Evolutionary conservation across 2,329 filamentous ascomycete genomes (phyloP), one percentile per base, ranked within the genome.

Genomic region (Diplodia mutila): DNA sequence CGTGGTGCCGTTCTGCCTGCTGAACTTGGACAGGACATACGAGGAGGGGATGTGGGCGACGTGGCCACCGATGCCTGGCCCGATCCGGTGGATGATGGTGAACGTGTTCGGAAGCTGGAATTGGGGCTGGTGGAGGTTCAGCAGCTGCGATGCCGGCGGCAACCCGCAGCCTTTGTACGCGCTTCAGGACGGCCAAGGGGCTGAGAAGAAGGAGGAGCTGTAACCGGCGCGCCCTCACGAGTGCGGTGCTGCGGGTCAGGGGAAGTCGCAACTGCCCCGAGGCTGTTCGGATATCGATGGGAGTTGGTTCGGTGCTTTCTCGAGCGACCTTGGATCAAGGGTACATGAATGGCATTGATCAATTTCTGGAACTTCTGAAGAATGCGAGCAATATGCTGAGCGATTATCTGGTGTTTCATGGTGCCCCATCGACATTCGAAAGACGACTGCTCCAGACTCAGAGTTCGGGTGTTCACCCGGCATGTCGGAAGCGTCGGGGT

Each of bases 51-150:
- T 82, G 72, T 90, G 88, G 87, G 81, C 80, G 14, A 83, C 84
- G 71, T 90, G 88, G 87, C 88, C 88, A 53, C 87, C 88, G 0
- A 90, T 90, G 80, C 87, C 88, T 0, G 81, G 80, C 5, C 83
- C 85, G 3, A 82, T 90, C 68, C 82, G 83, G 66, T 90, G 87
- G 87, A 84, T 83, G 0, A 72, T 90, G 69, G 81, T 85, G 42
- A 89, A 89, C 71, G 75, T 89, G 52, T 86, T 81, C 1, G 87
- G 86, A 1, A 81, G 84, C 42, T 85, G 82, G 76, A 82, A 89
- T 71, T 82, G 82, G 42, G 80, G 82, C 2, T 85, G 85, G 83
- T 90, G 88, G 88, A 87, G 84, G 78, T 91, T 90, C 80, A 82
- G 86, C 37, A 89, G 87, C 72, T 90, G 88, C 72, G 84, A 87